Evolutionary conservation across 2,329 filamentous ascomycete species (phyloP).

Genomic region (Neurospora sp.): DNA sequence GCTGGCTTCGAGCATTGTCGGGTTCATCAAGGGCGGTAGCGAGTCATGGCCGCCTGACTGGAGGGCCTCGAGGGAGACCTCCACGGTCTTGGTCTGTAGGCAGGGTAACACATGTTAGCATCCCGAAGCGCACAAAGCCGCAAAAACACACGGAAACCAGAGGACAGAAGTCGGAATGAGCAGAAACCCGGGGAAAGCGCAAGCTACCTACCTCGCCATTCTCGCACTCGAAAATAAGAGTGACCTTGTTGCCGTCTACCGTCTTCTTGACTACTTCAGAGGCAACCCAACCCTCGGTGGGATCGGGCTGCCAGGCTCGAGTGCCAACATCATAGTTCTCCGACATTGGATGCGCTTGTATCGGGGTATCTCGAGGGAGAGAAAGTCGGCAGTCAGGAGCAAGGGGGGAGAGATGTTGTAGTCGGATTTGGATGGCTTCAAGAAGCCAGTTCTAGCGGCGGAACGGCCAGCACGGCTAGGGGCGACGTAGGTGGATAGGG

Average conservation of each 20-base stretch:
- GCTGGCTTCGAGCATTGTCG: conserved; percentile 93
- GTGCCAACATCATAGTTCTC: conserved; percentile 94
- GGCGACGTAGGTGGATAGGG: conserved; percentile 6
- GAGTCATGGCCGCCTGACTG: conserved; percentile 66
- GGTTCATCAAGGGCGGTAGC: conserved; percentile 93
- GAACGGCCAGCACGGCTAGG: conserved; percentile 14
- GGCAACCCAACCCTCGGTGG: conserved; percentile 91
- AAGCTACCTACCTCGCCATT: conserved; percentile 70
- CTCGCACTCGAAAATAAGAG: conserved; percentile 76
- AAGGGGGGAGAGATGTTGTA: conserved; percentile 2
- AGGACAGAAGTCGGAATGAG: not conserved
- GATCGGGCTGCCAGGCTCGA: conserved; percentile 95
- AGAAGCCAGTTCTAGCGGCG: conserved; percentile 14
- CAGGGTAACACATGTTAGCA: conserved; percentile 7
- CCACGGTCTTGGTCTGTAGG: conserved; percentile 63
- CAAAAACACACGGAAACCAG: not conserved
- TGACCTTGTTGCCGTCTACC: conserved; percentile 75
- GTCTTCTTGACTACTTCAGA: conserved; percentile 86
- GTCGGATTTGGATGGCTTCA: conserved; percentile 10
- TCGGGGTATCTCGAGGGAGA: conserved; percentile 7
- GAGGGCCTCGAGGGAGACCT: conserved; percentile 67
- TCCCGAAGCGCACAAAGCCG: conserved; percentile 3
- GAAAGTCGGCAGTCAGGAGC: conserved; percentile 7
- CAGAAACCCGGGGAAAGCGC: not conserved
- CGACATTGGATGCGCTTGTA: conserved; percentile 52